These are phyloP conservation scores for Catenaria anguillulae DNA, from an alignment of 371 early-diverging fungal species.

Conservation along the genomic window DNA sequence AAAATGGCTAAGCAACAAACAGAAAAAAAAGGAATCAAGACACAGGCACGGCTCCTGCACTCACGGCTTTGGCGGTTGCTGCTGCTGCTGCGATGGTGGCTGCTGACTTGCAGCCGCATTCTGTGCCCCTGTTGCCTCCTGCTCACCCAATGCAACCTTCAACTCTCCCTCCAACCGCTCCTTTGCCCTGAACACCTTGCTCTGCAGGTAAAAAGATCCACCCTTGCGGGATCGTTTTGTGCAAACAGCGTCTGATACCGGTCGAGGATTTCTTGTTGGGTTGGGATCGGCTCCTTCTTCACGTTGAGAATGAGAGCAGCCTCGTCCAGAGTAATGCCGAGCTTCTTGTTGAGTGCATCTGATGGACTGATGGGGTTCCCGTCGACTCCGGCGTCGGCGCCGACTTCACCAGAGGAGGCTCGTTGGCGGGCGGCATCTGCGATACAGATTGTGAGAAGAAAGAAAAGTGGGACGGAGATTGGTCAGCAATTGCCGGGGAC, in stretches of 20 bases:
- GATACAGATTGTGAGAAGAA: constrained; percentile 15
- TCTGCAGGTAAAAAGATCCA: constrained; percentile 86
- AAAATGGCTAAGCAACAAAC: too few species aligned
- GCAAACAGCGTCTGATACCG: constrained; percentile 80
- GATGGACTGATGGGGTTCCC: constrained; percentile 22
- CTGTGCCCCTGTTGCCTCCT: neutral
- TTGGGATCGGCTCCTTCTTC: constrained; percentile 15
- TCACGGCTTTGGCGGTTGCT: too few species aligned
- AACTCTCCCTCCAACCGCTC: constrained; percentile 56
- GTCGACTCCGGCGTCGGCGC: constrained; percentile 22
- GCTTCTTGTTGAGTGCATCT: constrained; percentile 61
- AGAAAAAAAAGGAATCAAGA: too few species aligned
- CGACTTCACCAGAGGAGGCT: constrained; percentile 14
- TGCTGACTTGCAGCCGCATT: neutral
- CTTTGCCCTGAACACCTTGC: constrained; percentile 82
- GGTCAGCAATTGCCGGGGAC: too few species aligned
- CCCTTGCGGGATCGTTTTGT: constrained; percentile 70
- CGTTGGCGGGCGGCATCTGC: constrained; percentile 11
- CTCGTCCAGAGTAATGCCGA: constrained; percentile 82
- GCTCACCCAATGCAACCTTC: too few species aligned
- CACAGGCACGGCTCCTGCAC: too few species aligned
- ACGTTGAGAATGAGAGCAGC: constrained; percentile 83
- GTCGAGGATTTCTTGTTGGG: constrained; percentile 20
- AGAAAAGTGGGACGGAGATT: constrained; percentile 3
- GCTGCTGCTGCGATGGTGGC: too few species aligned